Conservation (phyloP, 495 filamentous ascomycete genomes). For the Penicillium taxi region DNA sequence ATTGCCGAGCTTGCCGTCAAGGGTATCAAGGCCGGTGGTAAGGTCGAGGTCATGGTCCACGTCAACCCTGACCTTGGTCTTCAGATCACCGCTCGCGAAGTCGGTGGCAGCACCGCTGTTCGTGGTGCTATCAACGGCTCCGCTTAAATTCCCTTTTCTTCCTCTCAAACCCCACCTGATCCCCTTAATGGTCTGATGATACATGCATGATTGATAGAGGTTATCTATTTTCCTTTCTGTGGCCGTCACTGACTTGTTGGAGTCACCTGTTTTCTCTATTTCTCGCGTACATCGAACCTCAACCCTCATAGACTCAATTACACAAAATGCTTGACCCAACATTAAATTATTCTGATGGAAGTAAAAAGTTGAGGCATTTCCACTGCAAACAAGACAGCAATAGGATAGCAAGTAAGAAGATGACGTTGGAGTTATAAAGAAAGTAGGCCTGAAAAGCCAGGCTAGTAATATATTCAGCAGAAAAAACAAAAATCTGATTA, state of each 20-base stretch:
- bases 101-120: conserved; percentile 78
- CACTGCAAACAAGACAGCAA: no score
- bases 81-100: conserved; percentile 72
- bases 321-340: no score
- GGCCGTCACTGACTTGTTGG: conserved; percentile 17
- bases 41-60: conserved; percentile 88
- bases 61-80: conserved; percentile 69
- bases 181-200: conserved; percentile 29
- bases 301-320: no score
- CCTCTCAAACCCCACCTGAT: conserved; percentile 6
- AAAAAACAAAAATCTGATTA: no score
- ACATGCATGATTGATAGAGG: conserved; percentile 30
- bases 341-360: no score
- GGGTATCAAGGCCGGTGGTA: conserved; percentile 76
- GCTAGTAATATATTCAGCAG: no score
- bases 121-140: conserved; percentile 57
- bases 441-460: no score
- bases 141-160: conserved; percentile 19
- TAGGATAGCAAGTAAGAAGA: no score
- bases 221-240: conserved; percentile 14
- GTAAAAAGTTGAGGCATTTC: no score
- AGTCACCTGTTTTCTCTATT: conserved; percentile 11
- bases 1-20: conserved; percentile 81
- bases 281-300: conserved; percentile 17
- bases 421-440: no score